phyloP scores from a whole-genome alignment of 495 filamentous ascomycete genomes.

The Penicillium subrubescens region DNA sequence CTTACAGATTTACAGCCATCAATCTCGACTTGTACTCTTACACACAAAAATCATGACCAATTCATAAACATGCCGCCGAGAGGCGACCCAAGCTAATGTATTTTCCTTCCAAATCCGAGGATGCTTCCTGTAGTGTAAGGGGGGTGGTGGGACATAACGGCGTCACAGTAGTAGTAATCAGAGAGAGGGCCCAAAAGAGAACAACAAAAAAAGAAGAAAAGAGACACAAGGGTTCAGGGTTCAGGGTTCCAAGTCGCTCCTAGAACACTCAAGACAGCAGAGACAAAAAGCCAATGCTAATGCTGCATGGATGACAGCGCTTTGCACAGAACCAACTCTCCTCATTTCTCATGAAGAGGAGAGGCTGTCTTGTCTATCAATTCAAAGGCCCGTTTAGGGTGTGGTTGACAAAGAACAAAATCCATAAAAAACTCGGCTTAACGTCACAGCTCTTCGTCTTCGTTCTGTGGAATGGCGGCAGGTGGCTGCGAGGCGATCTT shows the following conservation, averaged over 20 bases:
- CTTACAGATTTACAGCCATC: neutral
- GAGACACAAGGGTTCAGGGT: neutral
- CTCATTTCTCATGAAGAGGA: neutral
- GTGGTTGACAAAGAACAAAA: neutral
- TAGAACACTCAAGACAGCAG: neutral
- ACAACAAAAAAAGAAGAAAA: neutral
- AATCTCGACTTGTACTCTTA: neutral
- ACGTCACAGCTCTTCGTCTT: slow-evolving; percentile 45
- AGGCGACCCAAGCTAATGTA: slow-evolving; percentile 27
- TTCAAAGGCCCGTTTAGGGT: neutral
- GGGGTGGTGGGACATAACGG: slow-evolving; percentile 27
- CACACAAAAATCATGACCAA: neutral
- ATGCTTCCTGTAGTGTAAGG: slow-evolving; percentile 26
- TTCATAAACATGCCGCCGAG: slow-evolving; percentile 23
- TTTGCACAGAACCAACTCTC: neutral
- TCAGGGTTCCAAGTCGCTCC: neutral
- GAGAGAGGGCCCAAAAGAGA: neutral
- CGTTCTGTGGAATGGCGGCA: slow-evolving; percentile 11
- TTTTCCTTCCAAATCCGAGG: slow-evolving; percentile 19
- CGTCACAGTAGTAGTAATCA: slow-evolving; percentile 17
- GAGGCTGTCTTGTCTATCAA: slow-evolving; percentile 12
- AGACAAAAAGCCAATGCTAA: neutral
- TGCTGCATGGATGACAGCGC: neutral
- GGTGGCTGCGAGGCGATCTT: slow-evolving; percentile 10
- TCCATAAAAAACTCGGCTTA: neutral